Conservation (phyloP, 345 rosid species). For the Fremontodendron californicum region DNA sequence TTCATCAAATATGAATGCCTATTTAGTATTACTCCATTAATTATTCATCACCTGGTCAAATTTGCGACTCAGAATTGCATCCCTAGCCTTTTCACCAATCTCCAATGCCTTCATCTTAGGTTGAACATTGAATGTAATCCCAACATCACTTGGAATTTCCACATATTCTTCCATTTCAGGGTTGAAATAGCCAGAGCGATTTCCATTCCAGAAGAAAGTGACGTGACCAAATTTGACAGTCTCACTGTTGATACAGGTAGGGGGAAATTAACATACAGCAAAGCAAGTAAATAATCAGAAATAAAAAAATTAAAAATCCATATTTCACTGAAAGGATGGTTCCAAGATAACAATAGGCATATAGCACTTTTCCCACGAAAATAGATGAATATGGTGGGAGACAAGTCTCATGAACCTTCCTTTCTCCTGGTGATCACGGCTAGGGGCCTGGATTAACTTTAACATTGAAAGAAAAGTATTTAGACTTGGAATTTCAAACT, state of each 20-base stretch:
- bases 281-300: not conserved
- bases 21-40: constrained; percentile 1
- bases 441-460: not conserved
- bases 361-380: not conserved
- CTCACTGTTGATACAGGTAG: constrained; percentile 45
- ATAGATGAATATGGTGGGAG: not conserved
- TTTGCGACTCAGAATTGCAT: constrained; percentile 76
- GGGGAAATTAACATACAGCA: not conserved
- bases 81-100: constrained; percentile 82
- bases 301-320: not conserved
- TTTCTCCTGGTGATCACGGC: not conserved
- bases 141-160: constrained; percentile 91
- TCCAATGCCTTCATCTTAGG: constrained; percentile 96
- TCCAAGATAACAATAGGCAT: not conserved
- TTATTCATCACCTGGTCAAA: constrained; percentile 70
- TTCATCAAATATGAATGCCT: not conserved
- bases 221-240: constrained; percentile 97
- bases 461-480: not conserved
- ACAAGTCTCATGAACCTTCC: not conserved
- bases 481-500: not conserved
- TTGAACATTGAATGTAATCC: constrained; percentile 81
- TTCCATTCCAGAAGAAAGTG: constrained; percentile 99
- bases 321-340: not conserved
- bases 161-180: constrained; percentile 77
- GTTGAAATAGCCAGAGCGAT: constrained; percentile 85